Evolutionary conservation across 2,329 filamentous ascomycete genomes (phyloP).

Genomic region (Microdochium paspali): DNA sequence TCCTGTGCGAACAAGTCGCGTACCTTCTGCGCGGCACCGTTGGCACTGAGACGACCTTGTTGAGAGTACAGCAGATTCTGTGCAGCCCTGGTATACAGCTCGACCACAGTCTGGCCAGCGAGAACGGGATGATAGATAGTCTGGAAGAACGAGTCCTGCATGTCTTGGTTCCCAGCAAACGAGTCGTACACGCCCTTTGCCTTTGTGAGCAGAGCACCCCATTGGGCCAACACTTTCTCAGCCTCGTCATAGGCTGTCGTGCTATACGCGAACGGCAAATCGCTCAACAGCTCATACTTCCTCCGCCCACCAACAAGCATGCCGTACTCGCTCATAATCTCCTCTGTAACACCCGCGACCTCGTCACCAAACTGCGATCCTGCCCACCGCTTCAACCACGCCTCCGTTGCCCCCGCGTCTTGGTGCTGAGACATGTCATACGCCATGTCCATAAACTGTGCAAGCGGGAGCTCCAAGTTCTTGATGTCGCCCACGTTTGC

Average conservation of each 20-base stretch:
- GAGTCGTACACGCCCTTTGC: conserved; percentile 47
- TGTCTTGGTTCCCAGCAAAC: conserved; percentile 28
- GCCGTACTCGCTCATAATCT: conserved; percentile 44
- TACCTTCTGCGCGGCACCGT: conserved; percentile 40
- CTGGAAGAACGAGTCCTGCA: conserved; percentile 52
- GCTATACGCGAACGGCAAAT: conserved; percentile 38
- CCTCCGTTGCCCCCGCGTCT: conserved; percentile 43
- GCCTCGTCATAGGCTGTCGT: conserved; percentile 53
- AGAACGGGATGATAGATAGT: conserved; percentile 49
- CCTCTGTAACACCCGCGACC: conserved; percentile 35
- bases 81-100: conserved; percentile 37
- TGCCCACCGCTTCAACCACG: conserved; percentile 37
- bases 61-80: conserved; percentile 40
- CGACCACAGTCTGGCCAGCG: conserved; percentile 44
- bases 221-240: conserved; percentile 42
- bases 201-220: conserved; percentile 38
- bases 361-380: conserved; percentile 40
- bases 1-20: conserved; percentile 47
- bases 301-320: conserved; percentile 41
- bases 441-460: conserved; percentile 58
- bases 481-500: conserved; percentile 59
- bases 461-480: conserved; percentile 53
- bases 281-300: conserved; percentile 50
- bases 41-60: conserved; percentile 42
- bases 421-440: conserved; percentile 50